Conservation (phyloP, 495 filamentous ascomycete species). For the Pyronema omphalodes region DNA sequence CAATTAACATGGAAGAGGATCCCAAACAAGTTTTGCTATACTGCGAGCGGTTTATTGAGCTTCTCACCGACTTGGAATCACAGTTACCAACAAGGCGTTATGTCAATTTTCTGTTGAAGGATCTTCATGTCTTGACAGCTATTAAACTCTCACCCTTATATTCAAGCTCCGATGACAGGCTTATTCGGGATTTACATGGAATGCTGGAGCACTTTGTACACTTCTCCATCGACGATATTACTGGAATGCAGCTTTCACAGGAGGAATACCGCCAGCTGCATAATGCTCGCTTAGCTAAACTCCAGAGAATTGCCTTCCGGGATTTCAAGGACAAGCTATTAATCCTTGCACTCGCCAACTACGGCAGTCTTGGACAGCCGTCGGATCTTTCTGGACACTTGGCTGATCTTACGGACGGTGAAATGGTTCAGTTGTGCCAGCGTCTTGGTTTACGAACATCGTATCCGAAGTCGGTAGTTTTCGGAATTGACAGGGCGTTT, state of each 20-base stretch:
- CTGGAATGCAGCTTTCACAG: constrained; percentile 50
- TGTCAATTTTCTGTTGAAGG: constrained; percentile 77
- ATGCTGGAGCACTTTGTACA: constrained; percentile 68
- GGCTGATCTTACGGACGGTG: constrained; percentile 47
- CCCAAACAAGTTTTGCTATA: constrained; percentile 50
- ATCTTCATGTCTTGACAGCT: constrained; percentile 73
- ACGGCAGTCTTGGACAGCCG: constrained; percentile 65
- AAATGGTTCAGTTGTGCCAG: constrained; percentile 48
- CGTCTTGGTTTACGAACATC: constrained; percentile 57
- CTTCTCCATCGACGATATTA: constrained; percentile 86
- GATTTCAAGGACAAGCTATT: constrained; percentile 79
- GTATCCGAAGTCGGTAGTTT: constrained; percentile 52
- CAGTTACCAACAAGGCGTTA: constrained; percentile 89
- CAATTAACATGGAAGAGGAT: constrained; percentile 12
- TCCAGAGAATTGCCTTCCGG: constrained; percentile 68
- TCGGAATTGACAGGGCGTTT: constrained; percentile 47
- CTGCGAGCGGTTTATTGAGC: constrained; percentile 83
- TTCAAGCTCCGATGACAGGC: constrained; percentile 48
- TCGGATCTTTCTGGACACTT: constrained; percentile 64
- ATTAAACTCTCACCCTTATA: constrained; percentile 64
- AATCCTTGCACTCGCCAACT: constrained; percentile 80
- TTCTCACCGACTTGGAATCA: constrained; percentile 76
- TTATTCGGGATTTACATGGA: constrained; percentile 63
- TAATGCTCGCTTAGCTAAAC: constrained; percentile 50
- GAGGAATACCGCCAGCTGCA: constrained; percentile 64